These are phyloP conservation scores for Trichoderma asperellum DNA, from an alignment of 2,329 filamentous ascomycete species.

Conservation along the genomic window DNA sequence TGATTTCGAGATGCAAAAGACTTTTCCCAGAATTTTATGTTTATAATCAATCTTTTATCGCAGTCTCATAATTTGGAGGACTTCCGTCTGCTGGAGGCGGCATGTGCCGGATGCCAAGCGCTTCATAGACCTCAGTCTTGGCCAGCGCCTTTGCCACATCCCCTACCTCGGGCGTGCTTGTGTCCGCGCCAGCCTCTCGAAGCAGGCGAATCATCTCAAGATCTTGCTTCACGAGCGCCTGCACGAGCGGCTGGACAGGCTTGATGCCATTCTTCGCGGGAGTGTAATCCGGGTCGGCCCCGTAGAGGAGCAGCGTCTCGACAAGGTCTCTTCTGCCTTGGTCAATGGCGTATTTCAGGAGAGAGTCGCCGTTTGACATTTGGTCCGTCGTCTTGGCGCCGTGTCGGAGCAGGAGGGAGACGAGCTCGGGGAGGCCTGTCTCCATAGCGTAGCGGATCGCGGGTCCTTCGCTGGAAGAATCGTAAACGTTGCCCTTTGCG, in stretches of 20 bases:
- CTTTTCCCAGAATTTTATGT: background rate
- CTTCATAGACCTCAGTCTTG: constrained; percentile 36
- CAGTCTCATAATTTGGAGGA: background rate
- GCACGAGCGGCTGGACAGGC: constrained; percentile 41
- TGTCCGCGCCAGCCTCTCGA: constrained; percentile 37
- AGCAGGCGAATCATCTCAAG: constrained; percentile 38
- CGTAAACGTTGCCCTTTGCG: constrained; percentile 39
- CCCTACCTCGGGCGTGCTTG: constrained; percentile 32
- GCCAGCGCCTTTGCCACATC: constrained; percentile 36
- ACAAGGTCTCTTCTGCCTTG: constrained; percentile 34
- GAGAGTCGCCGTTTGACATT: constrained; percentile 39
- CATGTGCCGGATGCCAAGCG: constrained; percentile 32
- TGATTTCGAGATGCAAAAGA: background rate
- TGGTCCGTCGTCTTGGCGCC: constrained; percentile 37
- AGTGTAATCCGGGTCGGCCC: constrained; percentile 40
- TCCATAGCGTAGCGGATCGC: constrained; percentile 38
- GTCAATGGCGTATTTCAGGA: constrained; percentile 41
- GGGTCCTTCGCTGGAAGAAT: constrained; percentile 33
- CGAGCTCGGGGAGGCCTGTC: constrained; percentile 33
- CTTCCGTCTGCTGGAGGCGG: background rate
- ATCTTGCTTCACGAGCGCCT: constrained; percentile 39
- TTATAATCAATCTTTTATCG: background rate
- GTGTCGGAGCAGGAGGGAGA: constrained; percentile 38
- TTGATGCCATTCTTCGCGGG: constrained; percentile 39
- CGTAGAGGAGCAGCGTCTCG: constrained; percentile 38